Evolutionary conservation across 345 rosid species (phyloP).

Genomic region (Microthlaspi erraticum): DNA sequence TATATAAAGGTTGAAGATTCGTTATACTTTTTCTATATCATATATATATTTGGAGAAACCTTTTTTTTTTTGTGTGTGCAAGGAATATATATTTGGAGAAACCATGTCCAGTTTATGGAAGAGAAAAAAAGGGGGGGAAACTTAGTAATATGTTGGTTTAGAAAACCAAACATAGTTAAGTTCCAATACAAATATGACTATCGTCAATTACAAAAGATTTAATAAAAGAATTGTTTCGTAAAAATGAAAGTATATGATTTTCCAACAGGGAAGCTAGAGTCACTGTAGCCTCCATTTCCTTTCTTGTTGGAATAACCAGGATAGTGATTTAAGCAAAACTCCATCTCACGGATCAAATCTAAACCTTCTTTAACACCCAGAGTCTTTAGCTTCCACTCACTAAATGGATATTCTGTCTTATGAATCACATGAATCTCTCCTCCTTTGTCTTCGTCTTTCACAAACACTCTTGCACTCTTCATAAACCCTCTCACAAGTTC

Average conservation of each 20-base stretch:
- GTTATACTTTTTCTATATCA: not conserved
- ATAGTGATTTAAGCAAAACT: conserved; percentile 43
- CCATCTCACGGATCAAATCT: conserved; percentile 19
- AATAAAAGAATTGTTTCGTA: conserved; percentile 32
- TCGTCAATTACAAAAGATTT: not conserved
- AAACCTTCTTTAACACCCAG: conserved; percentile 49
- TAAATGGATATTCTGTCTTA: conserved; percentile 54
- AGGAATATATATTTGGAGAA: not conserved
- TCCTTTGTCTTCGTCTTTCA: conserved; percentile 37
- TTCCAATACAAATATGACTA: not conserved
- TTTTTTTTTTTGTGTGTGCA: too few species aligned
- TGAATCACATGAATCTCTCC: conserved; percentile 68
- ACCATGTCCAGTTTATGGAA: not conserved
- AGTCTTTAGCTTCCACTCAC: conserved; percentile 48
- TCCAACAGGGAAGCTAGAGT: conserved; percentile 49
- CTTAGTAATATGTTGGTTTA: not conserved
- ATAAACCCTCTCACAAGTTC: conserved; percentile 53
- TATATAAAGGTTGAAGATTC: not conserved
- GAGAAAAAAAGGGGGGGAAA: not conserved
- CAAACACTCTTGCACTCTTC: conserved; percentile 49
- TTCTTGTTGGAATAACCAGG: conserved; percentile 57
- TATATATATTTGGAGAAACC: not conserved
- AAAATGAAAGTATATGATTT: conserved; percentile 52
- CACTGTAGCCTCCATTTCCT: conserved; percentile 45
- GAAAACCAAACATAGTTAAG: not conserved